Base-by-base conservation (phyloP, 148 eudicot species). In the Dysphania ambrosioides region DNA sequence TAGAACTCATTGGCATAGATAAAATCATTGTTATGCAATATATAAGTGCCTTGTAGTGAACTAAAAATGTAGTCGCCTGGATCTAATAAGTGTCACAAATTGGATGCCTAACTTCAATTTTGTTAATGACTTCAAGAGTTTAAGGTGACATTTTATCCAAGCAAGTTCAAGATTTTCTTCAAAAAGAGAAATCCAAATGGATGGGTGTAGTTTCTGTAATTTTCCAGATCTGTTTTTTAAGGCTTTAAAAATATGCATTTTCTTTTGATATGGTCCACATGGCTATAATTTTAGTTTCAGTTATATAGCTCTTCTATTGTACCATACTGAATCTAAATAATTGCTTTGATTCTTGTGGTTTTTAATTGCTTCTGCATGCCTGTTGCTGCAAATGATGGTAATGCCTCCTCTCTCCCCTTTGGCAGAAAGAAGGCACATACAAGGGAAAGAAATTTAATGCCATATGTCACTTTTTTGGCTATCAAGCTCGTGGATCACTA, bases 371-470 rank as follows among this genome's bases (percentile, higher is more conserved):
- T 74, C 44, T 15, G 44, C 60, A n/a, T 19, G 24, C 29, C 19
- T 70, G 0, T 57, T 49, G 36, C 31, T 71, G 71, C 71, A 49
- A 36, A 55, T 79, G 53, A 29, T 63, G 30, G 24, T 63, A 56
- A 79, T 49, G 16, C 21, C n/a, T 26, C 62, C 49, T 31, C 68
- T 24, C n/a, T 40, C 40, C 44, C 44, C 24, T 67, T 71, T 40
- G 75, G 81, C 96, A 95, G 98, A 92, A 92, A 87, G 96, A 88
- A 84, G 97, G 97, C 67, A 87, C 99, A 59, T 95, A 95, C 90
- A 92, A 87, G 87, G 99, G 99, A 66, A 95, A 95, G 91, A 95
- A 95, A 62, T 92, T 95, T 70, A 95, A 90, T 84, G 97, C 92
- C 35, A 95, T 95, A 76, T 95, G 99, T 76, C 99, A 95, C 86